Conservation (phyloP, 1,139 yeast species). For the Torulaspora globosa region DNA sequence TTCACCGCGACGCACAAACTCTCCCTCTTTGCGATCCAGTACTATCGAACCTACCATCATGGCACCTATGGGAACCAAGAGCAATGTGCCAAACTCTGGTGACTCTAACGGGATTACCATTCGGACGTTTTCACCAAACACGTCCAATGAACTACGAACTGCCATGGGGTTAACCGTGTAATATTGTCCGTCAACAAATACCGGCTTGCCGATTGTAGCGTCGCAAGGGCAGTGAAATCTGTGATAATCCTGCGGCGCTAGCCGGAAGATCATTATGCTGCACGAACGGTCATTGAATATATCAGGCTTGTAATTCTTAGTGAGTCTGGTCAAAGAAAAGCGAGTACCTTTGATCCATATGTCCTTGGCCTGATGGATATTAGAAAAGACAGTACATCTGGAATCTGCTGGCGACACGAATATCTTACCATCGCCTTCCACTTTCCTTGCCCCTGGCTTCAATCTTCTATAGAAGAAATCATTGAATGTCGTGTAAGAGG, state of each 20-base stretch:
- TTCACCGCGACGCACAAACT: slow-evolving; percentile 59
- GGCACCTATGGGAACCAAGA: slow-evolving; percentile 86
- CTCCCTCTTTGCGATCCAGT: slow-evolving; percentile 62
- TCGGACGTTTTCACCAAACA: slow-evolving; percentile 86
- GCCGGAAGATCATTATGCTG: slow-evolving; percentile 66
- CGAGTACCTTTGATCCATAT: slow-evolving; percentile 89
- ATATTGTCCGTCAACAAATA: slow-evolving; percentile 78
- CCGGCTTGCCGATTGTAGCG: slow-evolving; percentile 65
- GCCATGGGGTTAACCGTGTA: slow-evolving; percentile 99
- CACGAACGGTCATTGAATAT: slow-evolving; percentile 51
- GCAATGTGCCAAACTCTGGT: slow-evolving; percentile 66
- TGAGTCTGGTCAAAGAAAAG: slow-evolving; percentile 62
- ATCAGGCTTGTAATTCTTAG: slow-evolving; percentile 45
- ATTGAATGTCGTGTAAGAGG: slow-evolving; percentile 66
- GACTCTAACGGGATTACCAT: slow-evolving; percentile 74
- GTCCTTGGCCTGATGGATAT: slow-evolving; percentile 60
- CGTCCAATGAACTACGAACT: slow-evolving; percentile 78
- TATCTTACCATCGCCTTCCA: slow-evolving; percentile 56
- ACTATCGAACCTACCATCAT: slow-evolving; percentile 98
- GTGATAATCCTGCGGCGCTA: slow-evolving; percentile 97
- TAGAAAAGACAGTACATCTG: slow-evolving; percentile 67
- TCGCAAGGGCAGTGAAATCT: slow-evolving; percentile 85
- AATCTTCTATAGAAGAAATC: slow-evolving; percentile 83
- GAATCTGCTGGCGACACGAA: slow-evolving; percentile 86
- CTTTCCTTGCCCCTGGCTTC: slow-evolving; percentile 63